Evolutionary conservation across 73 alveolate genomes (phyloP).

Genomic region (Stentor coeruleus): DNA sequence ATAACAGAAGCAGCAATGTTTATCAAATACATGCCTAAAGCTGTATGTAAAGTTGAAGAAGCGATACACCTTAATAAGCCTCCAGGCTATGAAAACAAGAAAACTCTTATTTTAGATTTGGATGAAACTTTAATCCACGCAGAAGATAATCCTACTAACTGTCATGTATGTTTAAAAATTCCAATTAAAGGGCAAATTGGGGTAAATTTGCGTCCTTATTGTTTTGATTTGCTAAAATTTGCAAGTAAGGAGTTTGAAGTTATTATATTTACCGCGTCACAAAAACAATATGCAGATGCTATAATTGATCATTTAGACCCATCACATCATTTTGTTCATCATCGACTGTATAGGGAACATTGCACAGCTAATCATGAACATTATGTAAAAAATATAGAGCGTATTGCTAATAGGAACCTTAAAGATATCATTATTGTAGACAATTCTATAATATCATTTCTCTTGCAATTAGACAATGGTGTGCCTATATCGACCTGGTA

Average conservation of each 20-base stretch:
- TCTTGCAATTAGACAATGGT: slow-evolving; percentile 46
- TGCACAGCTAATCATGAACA: slow-evolving; percentile 47
- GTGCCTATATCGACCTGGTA: slow-evolving; percentile 39
- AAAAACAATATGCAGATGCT: slow-evolving; percentile 78
- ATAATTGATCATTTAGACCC: slow-evolving; percentile 67
- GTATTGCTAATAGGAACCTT: slow-evolving; percentile 32
- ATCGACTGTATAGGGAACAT: slow-evolving; percentile 67
- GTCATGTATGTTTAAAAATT: slow-evolving; percentile 42
- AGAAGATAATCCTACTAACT: slow-evolving; percentile 4
- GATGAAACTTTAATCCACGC: slow-evolving; percentile 85
- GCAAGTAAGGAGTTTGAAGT: slow-evolving; percentile 71
- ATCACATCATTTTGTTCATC: slow-evolving; percentile 31
- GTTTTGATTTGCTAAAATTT: slow-evolving; percentile 60
- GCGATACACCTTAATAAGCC: background rate
- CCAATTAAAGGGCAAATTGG: slow-evolving; percentile 47
- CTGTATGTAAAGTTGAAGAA: too few species aligned
- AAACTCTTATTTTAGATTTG: slow-evolving; percentile 79
- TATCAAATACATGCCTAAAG: background rate
- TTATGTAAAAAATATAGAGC: slow-evolving; percentile 27
- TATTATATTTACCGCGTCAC: slow-evolving; percentile 85
- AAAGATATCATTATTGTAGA: slow-evolving; percentile 46
- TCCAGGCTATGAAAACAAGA: slow-evolving; percentile 27
- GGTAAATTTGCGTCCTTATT: slow-evolving; percentile 63
- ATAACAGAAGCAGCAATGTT: background rate
- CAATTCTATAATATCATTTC: slow-evolving; percentile 39